Percentiles rank a stretch among this genome's conserved stretches.
Conservation (phyloP, 2,329 filamentous ascomycete species). For the Phialophora tarda region DNA sequence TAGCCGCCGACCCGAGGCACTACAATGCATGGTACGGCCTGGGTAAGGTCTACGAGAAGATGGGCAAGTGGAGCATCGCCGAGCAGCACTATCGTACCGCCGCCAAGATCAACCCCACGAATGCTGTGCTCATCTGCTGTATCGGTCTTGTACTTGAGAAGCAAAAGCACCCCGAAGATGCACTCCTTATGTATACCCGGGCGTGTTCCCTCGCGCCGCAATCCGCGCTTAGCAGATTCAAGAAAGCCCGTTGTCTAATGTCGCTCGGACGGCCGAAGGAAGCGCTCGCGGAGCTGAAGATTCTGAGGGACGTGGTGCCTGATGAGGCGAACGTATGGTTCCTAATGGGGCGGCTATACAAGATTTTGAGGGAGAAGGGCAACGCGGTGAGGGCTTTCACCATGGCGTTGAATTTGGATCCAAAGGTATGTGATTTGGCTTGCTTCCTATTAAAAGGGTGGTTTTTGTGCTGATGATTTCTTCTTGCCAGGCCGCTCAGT, state of each 20-base stretch:
- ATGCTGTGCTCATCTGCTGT: conserved; percentile 88
- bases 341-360: conserved; percentile 73
- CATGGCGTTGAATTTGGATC: conserved; percentile 91
- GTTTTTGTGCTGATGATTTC: conserved; percentile 19
- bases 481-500: conserved; percentile 73
- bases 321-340: conserved; percentile 98
- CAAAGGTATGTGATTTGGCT: conserved; percentile 70
- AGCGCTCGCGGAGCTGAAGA: conserved; percentile 80
- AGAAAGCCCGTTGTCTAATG: conserved; percentile 87
- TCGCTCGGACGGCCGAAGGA: conserved; percentile 71
- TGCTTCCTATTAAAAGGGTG: background rate
- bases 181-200: conserved; percentile 79
- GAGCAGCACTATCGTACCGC: conserved; percentile 90
- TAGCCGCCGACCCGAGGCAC: conserved; percentile 83
- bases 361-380: conserved; percentile 64
- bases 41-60: conserved; percentile 81
- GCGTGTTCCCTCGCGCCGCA: conserved; percentile 82
- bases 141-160: conserved; percentile 90
- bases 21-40: conserved; percentile 98
- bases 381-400: conserved; percentile 93
- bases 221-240: conserved; percentile 84
- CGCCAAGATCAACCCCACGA: conserved; percentile 87
- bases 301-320: conserved; percentile 88
- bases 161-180: conserved; percentile 78
- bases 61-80: conserved; percentile 88